Percentiles rank a stretch among this genome's conserved stretches.
Conservation (phyloP, 2,329 filamentous ascomycete genomes). For the Colletotrichum sublineola region DNA sequence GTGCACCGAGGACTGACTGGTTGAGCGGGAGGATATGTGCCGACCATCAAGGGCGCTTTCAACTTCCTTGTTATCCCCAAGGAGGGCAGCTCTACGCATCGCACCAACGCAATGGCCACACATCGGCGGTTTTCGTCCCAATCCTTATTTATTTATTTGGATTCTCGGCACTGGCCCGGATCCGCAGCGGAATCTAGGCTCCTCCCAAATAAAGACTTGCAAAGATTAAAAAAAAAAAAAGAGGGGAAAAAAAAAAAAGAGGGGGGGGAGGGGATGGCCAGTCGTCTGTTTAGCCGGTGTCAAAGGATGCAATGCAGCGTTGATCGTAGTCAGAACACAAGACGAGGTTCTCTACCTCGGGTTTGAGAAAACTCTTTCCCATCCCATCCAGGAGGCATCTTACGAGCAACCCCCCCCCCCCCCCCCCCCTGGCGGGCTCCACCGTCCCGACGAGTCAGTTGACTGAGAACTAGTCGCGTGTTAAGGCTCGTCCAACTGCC, state of each 20-base stretch:
- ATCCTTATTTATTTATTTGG: constrained; percentile 19
- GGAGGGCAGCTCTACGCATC: constrained; percentile 29
- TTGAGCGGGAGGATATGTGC: background rate
- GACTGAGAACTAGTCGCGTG: background rate
- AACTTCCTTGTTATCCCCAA: constrained; percentile 20
- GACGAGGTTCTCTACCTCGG: background rate
- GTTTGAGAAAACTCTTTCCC: background rate
- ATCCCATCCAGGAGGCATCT: constrained; percentile 17
- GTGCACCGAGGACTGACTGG: constrained; percentile 1
- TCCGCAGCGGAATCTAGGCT: constrained; percentile 18
- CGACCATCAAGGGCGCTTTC: constrained; percentile 23
- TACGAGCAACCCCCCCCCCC: background rate
- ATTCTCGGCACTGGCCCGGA: constrained; percentile 22
- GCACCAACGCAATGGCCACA: constrained; percentile 1
- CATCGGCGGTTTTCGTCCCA: constrained; percentile 25
- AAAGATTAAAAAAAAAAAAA: background rate
- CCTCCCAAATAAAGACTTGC: background rate
- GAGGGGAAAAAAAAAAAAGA: background rate
- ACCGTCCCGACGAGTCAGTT: constrained; percentile 23
- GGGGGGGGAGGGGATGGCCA: background rate
- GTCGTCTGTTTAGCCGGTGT: background rate
- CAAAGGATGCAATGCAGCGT: constrained; percentile 3
- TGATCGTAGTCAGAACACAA: background rate
- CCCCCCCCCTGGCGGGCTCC: background rate
- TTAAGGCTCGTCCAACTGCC: constrained; percentile 32